phyloP scores from a whole-genome alignment of 495 filamentous ascomycete species.

The Penicillium steckii region DNA sequence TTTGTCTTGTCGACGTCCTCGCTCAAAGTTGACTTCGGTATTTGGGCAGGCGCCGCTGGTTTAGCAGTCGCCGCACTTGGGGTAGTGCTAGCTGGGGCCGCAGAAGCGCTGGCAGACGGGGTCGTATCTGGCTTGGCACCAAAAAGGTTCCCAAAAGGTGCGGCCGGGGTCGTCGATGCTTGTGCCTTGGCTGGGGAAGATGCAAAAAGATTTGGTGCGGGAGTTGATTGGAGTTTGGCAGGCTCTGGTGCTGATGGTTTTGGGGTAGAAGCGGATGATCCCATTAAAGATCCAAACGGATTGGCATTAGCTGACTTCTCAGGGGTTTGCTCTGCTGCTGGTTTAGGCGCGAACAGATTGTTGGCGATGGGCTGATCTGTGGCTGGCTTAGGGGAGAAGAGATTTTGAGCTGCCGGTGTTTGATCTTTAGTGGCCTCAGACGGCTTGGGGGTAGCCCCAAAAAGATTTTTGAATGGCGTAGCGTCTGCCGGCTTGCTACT shows the following conservation, averaged over 20 bases:
- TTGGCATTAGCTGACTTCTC: slow-evolving; percentile 3
- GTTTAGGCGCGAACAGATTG: slow-evolving; percentile 30
- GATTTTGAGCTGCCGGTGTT: neutral
- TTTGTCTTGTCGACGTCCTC: slow-evolving; percentile 17
- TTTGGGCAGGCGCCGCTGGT: neutral
- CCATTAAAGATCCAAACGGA: neutral
- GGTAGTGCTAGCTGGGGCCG: too few species aligned
- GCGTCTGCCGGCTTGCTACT: neutral
- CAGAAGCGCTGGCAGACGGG: neutral
- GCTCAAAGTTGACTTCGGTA: slow-evolving; percentile 18
- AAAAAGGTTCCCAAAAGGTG: neutral
- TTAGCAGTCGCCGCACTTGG: neutral
- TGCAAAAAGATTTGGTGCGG: neutral
- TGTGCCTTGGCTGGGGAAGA: neutral
- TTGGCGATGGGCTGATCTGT: slow-evolving; percentile 20
- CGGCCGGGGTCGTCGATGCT: neutral
- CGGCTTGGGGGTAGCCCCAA: slow-evolving; percentile 1
- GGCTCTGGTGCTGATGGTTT: slow-evolving; percentile 6
- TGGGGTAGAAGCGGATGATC: neutral
- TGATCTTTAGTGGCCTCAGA: neutral
- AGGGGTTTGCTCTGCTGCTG: neutral
- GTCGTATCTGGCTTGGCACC: slow-evolving; percentile 4
- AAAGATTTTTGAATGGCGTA: neutral
- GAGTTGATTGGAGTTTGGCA: neutral
- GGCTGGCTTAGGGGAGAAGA: slow-evolving; percentile 24